A percentile compares a stretch with the other conserved stretches of the same genome.
phyloP scores from a whole-genome alignment of 129 eudicot genomes.

The Arctium minus region DNA sequence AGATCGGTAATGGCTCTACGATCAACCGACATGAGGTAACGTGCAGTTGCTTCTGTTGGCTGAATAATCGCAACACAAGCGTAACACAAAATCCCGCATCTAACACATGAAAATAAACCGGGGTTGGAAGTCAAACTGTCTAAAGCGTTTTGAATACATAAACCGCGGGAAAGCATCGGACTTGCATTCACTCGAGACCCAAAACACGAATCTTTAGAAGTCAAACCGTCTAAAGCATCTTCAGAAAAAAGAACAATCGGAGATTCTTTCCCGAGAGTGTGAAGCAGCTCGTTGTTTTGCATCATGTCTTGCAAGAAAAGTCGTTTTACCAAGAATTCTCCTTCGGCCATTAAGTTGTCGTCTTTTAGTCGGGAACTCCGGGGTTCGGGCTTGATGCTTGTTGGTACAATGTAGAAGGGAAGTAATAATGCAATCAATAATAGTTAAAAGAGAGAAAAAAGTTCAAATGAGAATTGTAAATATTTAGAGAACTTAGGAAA shows the following conservation, averaged over 20 bases:
- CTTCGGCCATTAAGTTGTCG: constrained; percentile 45
- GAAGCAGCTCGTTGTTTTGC: constrained; percentile 50
- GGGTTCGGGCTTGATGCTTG: constrained; percentile 36
- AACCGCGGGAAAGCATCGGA: constrained; percentile 18
- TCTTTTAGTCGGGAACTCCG: constrained; percentile 58
- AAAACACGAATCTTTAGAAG: constrained; percentile 29
- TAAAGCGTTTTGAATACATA: constrained; percentile 31
- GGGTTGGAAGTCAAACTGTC: constrained; percentile 28
- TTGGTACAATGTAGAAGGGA: constrained; percentile 33
- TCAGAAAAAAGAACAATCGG: constrained; percentile 51
- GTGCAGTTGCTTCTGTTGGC: constrained; percentile 58
- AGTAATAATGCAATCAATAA: background rate
- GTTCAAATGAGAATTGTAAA: too few species aligned
- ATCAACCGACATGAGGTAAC: constrained; percentile 50
- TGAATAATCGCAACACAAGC: constrained; percentile 71
- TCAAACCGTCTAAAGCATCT: constrained; percentile 30
- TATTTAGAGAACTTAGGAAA: too few species aligned
- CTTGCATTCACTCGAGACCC: constrained; percentile 29
- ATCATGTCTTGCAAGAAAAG: constrained; percentile 54
- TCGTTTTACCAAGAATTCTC: constrained; percentile 58
- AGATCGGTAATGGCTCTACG: constrained; percentile 43
- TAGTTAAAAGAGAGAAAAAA: too few species aligned
- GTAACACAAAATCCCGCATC: constrained; percentile 70
- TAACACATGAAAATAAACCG: constrained; percentile 65
- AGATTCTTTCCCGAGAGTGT: constrained; percentile 54